A percentile compares a stretch with the other conserved stretches of the same genome.
These are phyloP conservation scores for Neoconidiobolus thromboides DNA, from an alignment of 371 early-diverging fungal species.

Conservation along the genomic window DNA sequence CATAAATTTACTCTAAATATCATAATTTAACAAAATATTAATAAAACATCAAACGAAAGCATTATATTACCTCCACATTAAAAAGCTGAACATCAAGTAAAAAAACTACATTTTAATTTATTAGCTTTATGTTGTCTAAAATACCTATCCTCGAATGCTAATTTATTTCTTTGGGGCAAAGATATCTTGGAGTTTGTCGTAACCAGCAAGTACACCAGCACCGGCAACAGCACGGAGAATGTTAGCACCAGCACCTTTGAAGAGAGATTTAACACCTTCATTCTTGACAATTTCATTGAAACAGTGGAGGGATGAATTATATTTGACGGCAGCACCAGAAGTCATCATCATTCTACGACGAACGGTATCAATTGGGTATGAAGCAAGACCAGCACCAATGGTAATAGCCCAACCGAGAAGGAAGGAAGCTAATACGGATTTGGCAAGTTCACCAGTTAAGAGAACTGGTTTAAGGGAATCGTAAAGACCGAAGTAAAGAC, in stretches of 20 bases:
- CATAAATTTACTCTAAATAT: too few relatives aligned
- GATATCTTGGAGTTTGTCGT: constrained; percentile 36
- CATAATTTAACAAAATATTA: too few relatives aligned
- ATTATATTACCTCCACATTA: too few relatives aligned
- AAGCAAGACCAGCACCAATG: constrained; percentile 36
- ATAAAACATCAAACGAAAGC: too few relatives aligned
- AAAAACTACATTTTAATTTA: too few relatives aligned
- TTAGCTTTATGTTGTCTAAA: too few relatives aligned
- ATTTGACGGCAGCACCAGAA: constrained; percentile 49
- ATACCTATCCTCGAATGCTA: background rate
- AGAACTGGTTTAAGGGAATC: constrained; percentile 45
- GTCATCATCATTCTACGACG: constrained; percentile 81
- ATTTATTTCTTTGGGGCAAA: constrained; percentile 9
- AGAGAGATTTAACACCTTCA: constrained; percentile 54
- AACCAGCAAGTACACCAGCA: constrained; percentile 51
- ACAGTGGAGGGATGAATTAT: constrained; percentile 47
- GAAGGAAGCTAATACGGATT: constrained; percentile 37
- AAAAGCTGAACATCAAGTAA: too few relatives aligned
- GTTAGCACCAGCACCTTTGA: constrained; percentile 67
- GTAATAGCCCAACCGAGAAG: constrained; percentile 42
- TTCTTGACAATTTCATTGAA: constrained; percentile 42
- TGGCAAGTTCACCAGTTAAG: constrained; percentile 25
- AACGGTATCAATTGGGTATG: constrained; percentile 78
- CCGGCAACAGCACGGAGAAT: constrained; percentile 62
- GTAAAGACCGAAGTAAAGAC: constrained; percentile 68